phyloP scores from a whole-genome alignment of 23 red algal species.

The Chondrus crispus region DNA sequence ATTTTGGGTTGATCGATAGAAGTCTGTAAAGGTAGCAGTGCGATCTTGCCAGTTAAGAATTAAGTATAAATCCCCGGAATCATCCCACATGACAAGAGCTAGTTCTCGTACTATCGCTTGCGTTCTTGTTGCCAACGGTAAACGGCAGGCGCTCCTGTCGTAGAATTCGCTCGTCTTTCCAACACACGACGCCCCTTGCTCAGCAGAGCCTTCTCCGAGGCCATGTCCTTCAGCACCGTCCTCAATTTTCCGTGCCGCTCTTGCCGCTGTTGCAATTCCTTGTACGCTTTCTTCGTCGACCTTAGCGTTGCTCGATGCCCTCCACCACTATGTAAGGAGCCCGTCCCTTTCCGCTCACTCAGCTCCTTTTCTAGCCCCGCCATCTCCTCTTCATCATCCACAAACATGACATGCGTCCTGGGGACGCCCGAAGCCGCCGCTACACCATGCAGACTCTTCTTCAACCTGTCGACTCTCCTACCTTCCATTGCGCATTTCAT shows the following conservation, averaged over 20 bases:
- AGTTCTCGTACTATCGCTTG: conserved; percentile 13
- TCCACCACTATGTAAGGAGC: too few relatives aligned
- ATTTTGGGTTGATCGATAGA: conserved; percentile 51
- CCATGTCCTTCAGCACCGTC: conserved; percentile 40
- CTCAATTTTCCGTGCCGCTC: conserved; percentile 29
- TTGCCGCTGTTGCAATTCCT: not conserved
- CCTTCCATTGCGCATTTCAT: conserved; percentile 53
- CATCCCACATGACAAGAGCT: not conserved
- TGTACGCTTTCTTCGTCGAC: conserved; percentile 8
- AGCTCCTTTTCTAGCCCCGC: not conserved
- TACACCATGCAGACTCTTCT: conserved; percentile 42
- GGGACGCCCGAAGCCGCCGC: not conserved
- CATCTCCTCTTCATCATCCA: conserved; percentile 11
- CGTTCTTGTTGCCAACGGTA: conserved; percentile 62
- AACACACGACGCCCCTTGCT: conserved; percentile 33
- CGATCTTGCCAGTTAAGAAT: too few relatives aligned
- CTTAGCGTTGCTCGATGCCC: not conserved
- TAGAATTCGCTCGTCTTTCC: conserved; percentile 5
- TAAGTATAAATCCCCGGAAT: too few relatives aligned
- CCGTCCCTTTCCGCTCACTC: too few relatives aligned
- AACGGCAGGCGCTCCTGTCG: conserved; percentile 70
- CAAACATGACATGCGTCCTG: conserved; percentile 1
- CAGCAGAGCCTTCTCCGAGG: conserved; percentile 14
- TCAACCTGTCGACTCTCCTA: conserved; percentile 24
- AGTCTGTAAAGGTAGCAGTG: conserved; percentile 24